phyloP scores from a whole-genome alignment of 495 filamentous ascomycete genomes.

The Penicillium paradoxum region DNA sequence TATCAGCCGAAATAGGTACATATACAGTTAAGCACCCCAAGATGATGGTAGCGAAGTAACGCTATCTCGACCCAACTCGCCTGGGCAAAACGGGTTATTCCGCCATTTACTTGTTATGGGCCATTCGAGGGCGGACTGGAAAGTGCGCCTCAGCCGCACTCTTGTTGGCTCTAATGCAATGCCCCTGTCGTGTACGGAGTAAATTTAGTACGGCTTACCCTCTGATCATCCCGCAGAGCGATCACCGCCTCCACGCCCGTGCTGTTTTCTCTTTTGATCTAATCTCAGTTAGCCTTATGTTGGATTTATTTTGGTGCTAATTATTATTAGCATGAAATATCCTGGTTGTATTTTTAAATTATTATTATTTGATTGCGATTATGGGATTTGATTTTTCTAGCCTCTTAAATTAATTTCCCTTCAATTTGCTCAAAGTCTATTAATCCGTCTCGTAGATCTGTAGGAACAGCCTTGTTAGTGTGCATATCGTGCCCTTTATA shows the following conservation, averaged over 20 bases:
- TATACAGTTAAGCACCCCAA: too few relatives aligned
- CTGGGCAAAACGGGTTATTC: background rate
- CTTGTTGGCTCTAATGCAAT: constrained; percentile 3
- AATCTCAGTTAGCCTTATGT: constrained; percentile 14
- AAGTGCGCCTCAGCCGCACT: constrained; percentile 26
- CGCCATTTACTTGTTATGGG: background rate
- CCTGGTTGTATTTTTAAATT: constrained; percentile 8
- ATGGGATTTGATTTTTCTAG: background rate
- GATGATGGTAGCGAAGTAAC: too few relatives aligned
- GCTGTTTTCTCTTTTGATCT: constrained; percentile 21
- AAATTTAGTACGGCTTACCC: constrained; percentile 20
- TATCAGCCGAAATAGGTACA: too few relatives aligned
- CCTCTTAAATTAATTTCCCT: constrained; percentile 11
- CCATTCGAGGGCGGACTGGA: background rate
- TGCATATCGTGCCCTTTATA: constrained; percentile 21
- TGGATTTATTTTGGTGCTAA: constrained; percentile 18
- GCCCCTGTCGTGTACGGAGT: constrained; percentile 10
- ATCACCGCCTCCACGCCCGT: constrained; percentile 28
- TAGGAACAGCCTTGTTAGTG: constrained; percentile 19
- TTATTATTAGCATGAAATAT: constrained; percentile 5
- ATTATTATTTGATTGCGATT: background rate
- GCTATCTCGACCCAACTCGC: too few relatives aligned
- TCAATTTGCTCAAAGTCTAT: constrained; percentile 19
- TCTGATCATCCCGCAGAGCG: constrained; percentile 29
- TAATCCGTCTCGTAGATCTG: constrained; percentile 24